phyloP scores from a whole-genome alignment of 495 filamentous ascomycete species.

The Podospora conica region DNA sequence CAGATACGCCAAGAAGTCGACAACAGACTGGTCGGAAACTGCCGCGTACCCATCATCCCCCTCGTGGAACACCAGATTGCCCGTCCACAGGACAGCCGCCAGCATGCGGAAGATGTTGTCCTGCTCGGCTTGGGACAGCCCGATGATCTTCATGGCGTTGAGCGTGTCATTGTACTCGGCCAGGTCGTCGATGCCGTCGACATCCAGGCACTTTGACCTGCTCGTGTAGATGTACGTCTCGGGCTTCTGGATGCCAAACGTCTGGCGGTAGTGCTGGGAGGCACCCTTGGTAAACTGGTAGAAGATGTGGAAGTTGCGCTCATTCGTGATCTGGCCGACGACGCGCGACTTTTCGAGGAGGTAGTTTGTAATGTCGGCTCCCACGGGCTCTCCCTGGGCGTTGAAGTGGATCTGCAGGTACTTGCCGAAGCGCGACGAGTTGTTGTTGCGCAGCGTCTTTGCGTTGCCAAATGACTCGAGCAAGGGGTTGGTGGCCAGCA shows the following conservation, averaged over 20 bases:
- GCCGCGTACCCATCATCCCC: conserved; percentile 83
- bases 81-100: conserved; percentile 87
- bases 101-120: conserved; percentile 97
- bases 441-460: conserved; percentile 97
- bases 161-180: conserved; percentile 89
- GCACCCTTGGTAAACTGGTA: conserved; percentile 98
- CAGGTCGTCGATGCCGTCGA: conserved; percentile 85
- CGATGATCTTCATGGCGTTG: conserved; percentile 91
- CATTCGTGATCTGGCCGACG: conserved; percentile 89
- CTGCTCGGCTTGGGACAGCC: conserved; percentile 80
- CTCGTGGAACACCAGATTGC: conserved; percentile 84
- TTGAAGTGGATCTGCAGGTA: conserved; percentile 99
- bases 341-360: conserved; percentile 93
- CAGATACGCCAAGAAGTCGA: conserved; percentile 90
- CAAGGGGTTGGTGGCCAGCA: conserved; percentile 93
- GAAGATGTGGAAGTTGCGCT: conserved; percentile 99
- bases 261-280: conserved; percentile 74
- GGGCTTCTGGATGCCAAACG: conserved; percentile 82
- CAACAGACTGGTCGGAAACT: conserved; percentile 79
- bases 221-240: conserved; percentile 95
- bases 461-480: conserved; percentile 98
- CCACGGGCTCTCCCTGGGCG: conserved; percentile 82
- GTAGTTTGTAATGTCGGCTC: conserved; percentile 98
- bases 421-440: conserved; percentile 96
- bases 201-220: conserved; percentile 86